These are phyloP conservation scores for Venturia pyrina DNA, from an alignment of 2,329 filamentous ascomycete genomes.

Conservation along the genomic window DNA sequence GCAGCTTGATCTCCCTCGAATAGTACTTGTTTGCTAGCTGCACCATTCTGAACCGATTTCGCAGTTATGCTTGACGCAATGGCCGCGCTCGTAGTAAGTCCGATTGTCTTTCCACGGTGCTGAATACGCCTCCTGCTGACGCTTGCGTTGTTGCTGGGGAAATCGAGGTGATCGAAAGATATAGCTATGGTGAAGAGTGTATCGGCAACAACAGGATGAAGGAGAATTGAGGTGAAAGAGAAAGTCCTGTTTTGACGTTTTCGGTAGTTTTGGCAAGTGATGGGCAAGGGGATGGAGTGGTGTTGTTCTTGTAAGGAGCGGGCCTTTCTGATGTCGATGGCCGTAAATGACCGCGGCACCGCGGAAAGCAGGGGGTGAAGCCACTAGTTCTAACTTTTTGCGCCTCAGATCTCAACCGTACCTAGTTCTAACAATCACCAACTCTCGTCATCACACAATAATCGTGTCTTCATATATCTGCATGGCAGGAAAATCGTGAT, in stretches of 20 bases:
- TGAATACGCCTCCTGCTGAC: conserved; percentile 36
- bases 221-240: conserved; percentile 33
- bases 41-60: background rate
- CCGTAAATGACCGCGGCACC: background rate
- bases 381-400: background rate
- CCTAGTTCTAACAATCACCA: too few relatives aligned
- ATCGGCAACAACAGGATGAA: conserved; percentile 36
- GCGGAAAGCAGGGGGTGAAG: background rate
- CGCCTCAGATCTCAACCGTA: background rate
- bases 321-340: background rate
- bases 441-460: background rate
- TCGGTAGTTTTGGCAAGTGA: background rate
- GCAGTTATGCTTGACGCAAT: background rate
- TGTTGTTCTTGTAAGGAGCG: too few relatives aligned
- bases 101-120: background rate
- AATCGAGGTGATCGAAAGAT: conserved; percentile 32
- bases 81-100: background rate
- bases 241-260: conserved; percentile 32
- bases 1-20: conserved; percentile 31
- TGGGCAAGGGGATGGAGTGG: background rate
- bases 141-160: conserved; percentile 33
- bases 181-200: conserved; percentile 34
- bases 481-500: background rate
- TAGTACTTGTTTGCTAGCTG: conserved; percentile 16
- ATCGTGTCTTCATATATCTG: background rate